Conservation (phyloP, 306 rosid genomes). For the Vigna reflexopilosa region DNA sequence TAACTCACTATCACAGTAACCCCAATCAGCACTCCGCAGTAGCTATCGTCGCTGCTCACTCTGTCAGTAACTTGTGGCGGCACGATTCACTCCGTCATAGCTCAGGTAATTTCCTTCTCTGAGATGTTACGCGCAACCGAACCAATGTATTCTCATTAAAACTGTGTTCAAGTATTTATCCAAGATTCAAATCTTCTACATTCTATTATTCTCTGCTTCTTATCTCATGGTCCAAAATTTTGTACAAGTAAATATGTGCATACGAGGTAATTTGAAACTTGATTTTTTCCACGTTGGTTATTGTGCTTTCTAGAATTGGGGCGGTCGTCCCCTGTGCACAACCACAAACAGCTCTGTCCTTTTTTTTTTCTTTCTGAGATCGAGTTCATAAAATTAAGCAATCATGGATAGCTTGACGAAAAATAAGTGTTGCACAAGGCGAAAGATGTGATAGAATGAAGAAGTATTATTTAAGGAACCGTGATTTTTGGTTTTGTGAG, state of each 20-base stretch:
- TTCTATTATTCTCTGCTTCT: background rate
- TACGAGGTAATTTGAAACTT: conserved; percentile 19
- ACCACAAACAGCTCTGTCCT: conserved; percentile 31
- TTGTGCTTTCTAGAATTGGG: conserved; percentile 34
- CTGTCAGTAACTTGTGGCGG: background rate
- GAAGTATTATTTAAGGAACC: too few species aligned
- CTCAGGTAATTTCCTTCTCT: background rate
- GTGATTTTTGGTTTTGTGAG: too few species aligned
- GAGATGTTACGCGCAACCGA: too few species aligned
- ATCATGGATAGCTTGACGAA: too few species aligned
- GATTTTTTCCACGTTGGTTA: conserved; percentile 1
- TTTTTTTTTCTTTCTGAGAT: background rate
- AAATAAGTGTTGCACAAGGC: too few species aligned
- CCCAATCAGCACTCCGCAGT: background rate
- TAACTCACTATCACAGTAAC: background rate
- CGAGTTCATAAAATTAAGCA: background rate
- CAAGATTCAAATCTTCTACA: too few species aligned
- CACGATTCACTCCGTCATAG: background rate
- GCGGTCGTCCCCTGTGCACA: conserved; percentile 36
- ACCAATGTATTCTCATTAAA: too few species aligned
- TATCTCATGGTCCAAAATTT: conserved; percentile 38
- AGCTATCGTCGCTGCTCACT: background rate
- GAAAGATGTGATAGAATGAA: too few species aligned
- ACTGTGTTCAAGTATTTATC: background rate
- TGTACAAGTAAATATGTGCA: conserved; percentile 34